Evolutionary conservation across 305 asterid genomes (phyloP).

Genomic region (Solanum hybrid): DNA sequence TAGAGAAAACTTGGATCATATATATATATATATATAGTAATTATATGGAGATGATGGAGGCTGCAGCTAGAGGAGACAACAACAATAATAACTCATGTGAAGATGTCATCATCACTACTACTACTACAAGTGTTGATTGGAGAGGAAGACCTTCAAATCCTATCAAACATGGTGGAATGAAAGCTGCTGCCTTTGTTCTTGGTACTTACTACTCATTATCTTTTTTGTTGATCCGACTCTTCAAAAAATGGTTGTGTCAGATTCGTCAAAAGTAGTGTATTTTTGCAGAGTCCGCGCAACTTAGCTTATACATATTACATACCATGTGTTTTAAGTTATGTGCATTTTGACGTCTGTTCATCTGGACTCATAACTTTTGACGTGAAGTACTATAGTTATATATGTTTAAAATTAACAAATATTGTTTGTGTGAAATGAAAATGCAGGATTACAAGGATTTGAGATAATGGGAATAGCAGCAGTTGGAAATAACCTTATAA

Average conservation of each 20-base stretch:
- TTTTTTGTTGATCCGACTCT: neutral
- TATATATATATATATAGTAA: neutral
- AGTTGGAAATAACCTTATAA: constrained; percentile 85
- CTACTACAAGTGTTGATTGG: constrained; percentile 43
- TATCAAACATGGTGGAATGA: constrained; percentile 79
- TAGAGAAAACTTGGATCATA: neutral
- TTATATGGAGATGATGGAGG: constrained; percentile 11
- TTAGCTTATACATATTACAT: neutral
- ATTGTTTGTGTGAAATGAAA: neutral
- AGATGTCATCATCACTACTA: constrained; percentile 6
- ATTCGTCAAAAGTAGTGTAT: too few relatives aligned
- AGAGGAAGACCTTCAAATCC: constrained; percentile 65
- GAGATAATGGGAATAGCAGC: constrained; percentile 97
- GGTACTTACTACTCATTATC: constrained; percentile 25
- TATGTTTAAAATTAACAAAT: neutral
- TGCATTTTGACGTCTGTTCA: neutral
- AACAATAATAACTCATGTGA: constrained; percentile 8
- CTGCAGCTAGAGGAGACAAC: constrained; percentile 18
- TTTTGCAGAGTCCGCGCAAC: neutral
- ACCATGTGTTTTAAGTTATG: neutral
- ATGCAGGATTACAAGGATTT: constrained; percentile 76
- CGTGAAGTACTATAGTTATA: neutral
- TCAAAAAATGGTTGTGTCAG: neutral
- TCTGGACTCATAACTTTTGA: neutral
- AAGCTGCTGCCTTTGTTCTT: constrained; percentile 76